phyloP scores from a whole-genome alignment of 78 protist species.

The Mastigamoeba balamuthi region DNA sequence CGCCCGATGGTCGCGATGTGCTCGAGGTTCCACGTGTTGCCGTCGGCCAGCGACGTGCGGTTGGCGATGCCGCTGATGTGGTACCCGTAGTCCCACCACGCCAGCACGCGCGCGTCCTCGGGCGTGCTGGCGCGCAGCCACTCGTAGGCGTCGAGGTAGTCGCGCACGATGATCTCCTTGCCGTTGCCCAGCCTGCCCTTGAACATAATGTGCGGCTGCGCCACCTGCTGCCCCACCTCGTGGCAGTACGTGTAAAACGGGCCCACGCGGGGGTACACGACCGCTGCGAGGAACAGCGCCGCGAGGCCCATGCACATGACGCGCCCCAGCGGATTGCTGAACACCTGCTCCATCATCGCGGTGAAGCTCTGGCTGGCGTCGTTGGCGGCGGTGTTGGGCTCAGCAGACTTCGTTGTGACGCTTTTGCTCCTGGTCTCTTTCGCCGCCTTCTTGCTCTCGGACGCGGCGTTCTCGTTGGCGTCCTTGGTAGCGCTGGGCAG shows the following conservation, averaged over 20 bases:
- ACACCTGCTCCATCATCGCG: too few species aligned
- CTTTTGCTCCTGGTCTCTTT: too few species aligned
- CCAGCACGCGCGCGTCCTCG: slow-evolving; percentile 82
- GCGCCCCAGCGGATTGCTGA: too few species aligned
- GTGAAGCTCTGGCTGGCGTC: too few species aligned
- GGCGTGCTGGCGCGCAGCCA: slow-evolving; percentile 97
- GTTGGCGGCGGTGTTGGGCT: too few species aligned
- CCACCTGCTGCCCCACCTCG: neutral
- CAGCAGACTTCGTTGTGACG: too few species aligned
- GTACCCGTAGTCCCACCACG: slow-evolving; percentile 99
- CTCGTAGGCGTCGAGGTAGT: slow-evolving; percentile 97
- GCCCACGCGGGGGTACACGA: too few species aligned
- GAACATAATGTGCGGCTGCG: neutral
- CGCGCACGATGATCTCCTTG: slow-evolving; percentile 81
- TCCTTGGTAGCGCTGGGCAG: too few species aligned
- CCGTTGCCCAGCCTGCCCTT: slow-evolving; percentile 50
- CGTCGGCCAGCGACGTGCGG: slow-evolving; percentile 94
- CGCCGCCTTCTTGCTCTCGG: too few species aligned
- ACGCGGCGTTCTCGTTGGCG: too few species aligned
- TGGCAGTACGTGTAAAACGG: neutral
- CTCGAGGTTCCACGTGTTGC: slow-evolving; percentile 99
- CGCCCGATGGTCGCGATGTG: slow-evolving; percentile 77
- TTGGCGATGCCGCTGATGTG: slow-evolving; percentile 96
- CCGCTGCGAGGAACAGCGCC: too few species aligned
- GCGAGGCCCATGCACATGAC: too few species aligned